Evolutionary conservation across 495 filamentous ascomycete species (phyloP).

Genomic region (Hyphodiscus hymeniophilus): DNA sequence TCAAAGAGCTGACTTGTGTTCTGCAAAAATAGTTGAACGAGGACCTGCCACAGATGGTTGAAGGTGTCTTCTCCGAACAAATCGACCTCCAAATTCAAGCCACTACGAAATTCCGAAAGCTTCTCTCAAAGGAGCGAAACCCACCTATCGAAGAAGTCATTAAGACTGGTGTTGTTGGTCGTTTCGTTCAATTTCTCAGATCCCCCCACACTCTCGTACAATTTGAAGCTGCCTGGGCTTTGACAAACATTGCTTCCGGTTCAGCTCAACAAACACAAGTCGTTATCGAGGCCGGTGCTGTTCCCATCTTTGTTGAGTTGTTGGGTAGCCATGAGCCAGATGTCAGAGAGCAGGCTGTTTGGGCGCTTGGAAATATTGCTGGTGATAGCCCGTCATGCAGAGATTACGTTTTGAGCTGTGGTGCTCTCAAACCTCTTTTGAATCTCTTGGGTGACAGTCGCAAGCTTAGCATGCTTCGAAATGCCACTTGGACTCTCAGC

Average conservation of each 20-base stretch:
- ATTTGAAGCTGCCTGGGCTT: slow-evolving; percentile 98
- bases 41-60: slow-evolving; percentile 96
- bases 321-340: slow-evolving; percentile 93
- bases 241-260: slow-evolving; percentile 98
- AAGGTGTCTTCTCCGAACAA: slow-evolving; percentile 95
- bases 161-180: slow-evolving; percentile 93
- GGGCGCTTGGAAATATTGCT: slow-evolving; percentile 98
- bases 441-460: slow-evolving; percentile 90
- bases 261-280: slow-evolving; percentile 97
- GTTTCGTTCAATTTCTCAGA: slow-evolving; percentile 97
- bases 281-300: slow-evolving; percentile 96
- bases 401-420: slow-evolving; percentile 85
- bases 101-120: slow-evolving; percentile 98
- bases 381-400: slow-evolving; percentile 96
- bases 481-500: slow-evolving; percentile 98
- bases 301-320: slow-evolving; percentile 97
- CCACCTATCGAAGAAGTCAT: slow-evolving; percentile 98
- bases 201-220: slow-evolving; percentile 98
- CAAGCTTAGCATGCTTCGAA: slow-evolving; percentile 98
- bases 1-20: slow-evolving; percentile 14
- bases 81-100: slow-evolving; percentile 97
- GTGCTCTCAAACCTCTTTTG: slow-evolving; percentile 84
- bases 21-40: slow-evolving; percentile 68
- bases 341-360: slow-evolving; percentile 97
- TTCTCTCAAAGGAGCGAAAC: slow-evolving; percentile 97